Evolutionary conservation across 2,329 filamentous ascomycete genomes (phyloP).

Genomic region (Myrmaecium sp.): DNA sequence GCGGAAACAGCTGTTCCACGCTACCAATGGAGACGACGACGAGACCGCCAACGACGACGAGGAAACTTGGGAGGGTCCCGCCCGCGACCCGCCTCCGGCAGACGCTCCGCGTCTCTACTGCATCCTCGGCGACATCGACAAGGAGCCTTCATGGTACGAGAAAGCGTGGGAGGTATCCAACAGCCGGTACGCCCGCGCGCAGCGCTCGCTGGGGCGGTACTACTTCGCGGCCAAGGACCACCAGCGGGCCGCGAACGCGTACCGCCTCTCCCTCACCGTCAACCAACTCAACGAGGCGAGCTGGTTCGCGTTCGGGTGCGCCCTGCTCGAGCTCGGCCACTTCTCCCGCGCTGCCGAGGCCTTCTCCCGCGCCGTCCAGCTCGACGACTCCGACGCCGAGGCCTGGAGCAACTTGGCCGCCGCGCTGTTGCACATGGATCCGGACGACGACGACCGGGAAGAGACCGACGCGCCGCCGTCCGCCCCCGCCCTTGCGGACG

Average conservation of each 20-base stretch:
- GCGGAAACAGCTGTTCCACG: conserved; percentile 61
- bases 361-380: conserved; percentile 66
- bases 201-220: conserved; percentile 69
- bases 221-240: conserved; percentile 53
- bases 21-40: conserved; percentile 30
- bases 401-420: conserved; percentile 92
- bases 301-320: conserved; percentile 85
- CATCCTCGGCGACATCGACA: conserved; percentile 80
- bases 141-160: conserved; percentile 57
- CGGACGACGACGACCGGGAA: conserved; percentile 18
- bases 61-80: conserved; percentile 46
- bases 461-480: conserved; percentile 6
- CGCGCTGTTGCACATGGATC: conserved; percentile 55
- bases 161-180: conserved; percentile 79
- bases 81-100: conserved; percentile 52
- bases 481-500: conserved; percentile 14
- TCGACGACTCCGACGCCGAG: conserved; percentile 77
- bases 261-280: conserved; percentile 56
- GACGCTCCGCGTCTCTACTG: conserved; percentile 83
- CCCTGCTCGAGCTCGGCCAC: conserved; percentile 58
- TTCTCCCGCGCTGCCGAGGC: conserved; percentile 70
- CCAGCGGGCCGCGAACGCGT: conserved; percentile 56
- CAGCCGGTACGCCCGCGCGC: conserved; percentile 66
- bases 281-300: conserved; percentile 69
- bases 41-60: conserved; percentile 25